Percentiles rank a stretch among this genome's conserved stretches.
phyloP scores from a whole-genome alignment of 306 rosid species.

The Casuarina cunninghamiana region DNA sequence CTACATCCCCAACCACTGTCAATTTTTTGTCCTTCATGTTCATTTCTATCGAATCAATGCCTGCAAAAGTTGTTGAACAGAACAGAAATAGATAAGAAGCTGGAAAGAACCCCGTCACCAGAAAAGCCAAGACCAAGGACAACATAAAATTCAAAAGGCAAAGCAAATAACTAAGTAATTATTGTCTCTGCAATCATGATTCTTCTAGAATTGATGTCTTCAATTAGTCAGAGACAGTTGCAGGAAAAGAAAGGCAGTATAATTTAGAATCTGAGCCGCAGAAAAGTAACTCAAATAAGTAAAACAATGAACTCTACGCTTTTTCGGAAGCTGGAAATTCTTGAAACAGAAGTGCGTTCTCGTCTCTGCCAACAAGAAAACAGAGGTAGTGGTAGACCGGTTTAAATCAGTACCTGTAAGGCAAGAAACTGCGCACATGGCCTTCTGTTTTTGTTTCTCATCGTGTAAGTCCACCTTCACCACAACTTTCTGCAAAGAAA shows the following conservation, averaged over 20 bases:
- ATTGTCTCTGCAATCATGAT: too few species aligned
- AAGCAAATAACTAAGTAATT: too few species aligned
- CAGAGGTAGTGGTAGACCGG: not conserved
- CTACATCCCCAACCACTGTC: constrained; percentile 64
- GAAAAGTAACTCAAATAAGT: not conserved
- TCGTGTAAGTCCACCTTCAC: constrained; percentile 71
- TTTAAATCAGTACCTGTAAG: constrained; percentile 45
- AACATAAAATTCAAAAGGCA: too few species aligned
- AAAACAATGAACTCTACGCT: not conserved
- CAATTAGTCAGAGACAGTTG: not conserved
- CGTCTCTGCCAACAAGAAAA: not conserved
- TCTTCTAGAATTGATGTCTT: not conserved
- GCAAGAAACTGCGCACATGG: constrained; percentile 62
- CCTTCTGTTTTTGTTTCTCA: constrained; percentile 72
- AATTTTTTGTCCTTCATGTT: constrained; percentile 85
- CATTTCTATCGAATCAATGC: constrained; percentile 77
- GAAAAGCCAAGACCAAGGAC: too few species aligned
- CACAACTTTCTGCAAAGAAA: constrained; percentile 63
- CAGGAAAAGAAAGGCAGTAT: not conserved
- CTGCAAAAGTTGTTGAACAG: constrained; percentile 34
- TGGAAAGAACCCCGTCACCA: not conserved
- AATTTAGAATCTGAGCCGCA: not conserved
- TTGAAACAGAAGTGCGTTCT: not conserved
- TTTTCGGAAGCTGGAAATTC: not conserved
- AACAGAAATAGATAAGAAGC: not conserved